Base-by-base conservation (phyloP, 805 yeast species). In the Sugiyamaella mastotermitis region DNA sequence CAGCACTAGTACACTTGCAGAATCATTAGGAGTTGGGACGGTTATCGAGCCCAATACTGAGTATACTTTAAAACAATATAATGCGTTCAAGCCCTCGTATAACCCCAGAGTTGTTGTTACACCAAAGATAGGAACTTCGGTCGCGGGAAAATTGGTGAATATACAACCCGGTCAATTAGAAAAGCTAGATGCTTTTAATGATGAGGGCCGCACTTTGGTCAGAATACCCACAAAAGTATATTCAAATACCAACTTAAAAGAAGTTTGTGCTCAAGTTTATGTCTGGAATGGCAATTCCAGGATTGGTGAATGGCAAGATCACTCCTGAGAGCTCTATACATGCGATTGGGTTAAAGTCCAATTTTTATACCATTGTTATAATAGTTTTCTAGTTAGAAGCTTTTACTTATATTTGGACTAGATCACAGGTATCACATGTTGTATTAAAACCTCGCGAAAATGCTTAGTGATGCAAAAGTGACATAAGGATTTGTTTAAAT, bases 241-340 rank as follows among this genome's bases (percentile, higher is more conserved):
- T 14, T 11, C 9, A 20, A n/a, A 32, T 16, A 4, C 26, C 9
- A 3, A 27, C 5, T 13, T 16, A 3, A 5, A 14, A 5, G 14
- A 19, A 3, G 18, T 16, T 10, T 15, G n/a, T 17, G 20, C 42
- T 5, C 33, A 33, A 17, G 33, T 32, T 5, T 43, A 38, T 29
- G 38, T 39, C 8, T 43, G 47, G 47, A 43, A 43, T 25, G 47
- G 47, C 16, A 43, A 43, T 18, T 41, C 41, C 11, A 19, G 14
- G n/a, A 32, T 37, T 2, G 47, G 47, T 4, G 47, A 43, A 25
- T 43, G 35, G 40, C 41, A 43, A 18, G 27, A 22, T 10, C 28
- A 13, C 13, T 22, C 19, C 14, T 22, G 18, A 20, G 24, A 11
- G 14, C 30, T 27, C 13, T n/a, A 6, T 16, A 14, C 35, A 32